Evolutionary conservation across 768 basidiomycete species (phyloP), one percentile per base, ranked within the genome.

Genomic region (Saitozyma sp.): DNA sequence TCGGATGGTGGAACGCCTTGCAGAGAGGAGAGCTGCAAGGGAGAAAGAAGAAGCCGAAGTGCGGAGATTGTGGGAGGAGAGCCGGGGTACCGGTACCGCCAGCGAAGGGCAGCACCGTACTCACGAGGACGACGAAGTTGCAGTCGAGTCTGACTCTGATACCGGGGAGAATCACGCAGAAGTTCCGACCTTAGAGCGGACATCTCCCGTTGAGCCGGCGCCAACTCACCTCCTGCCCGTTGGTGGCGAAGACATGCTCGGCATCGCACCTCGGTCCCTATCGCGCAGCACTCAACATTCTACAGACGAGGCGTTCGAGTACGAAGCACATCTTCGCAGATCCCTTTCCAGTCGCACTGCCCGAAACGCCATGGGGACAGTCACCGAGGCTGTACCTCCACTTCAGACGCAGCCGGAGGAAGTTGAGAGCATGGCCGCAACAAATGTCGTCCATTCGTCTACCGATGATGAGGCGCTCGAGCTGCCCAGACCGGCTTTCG

Each of bases 1-100:
- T 53, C 64, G 78, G 51, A 80, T 80, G 79, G 78, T 80, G 58
- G 69, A 69, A 38, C 53, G 78, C 40, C 58, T 80, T 29, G 78
- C 71, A 8, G 74, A 74, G 42, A 54, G 79, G 20, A 61, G 62
- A 20, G 75, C 70, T 40, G 68, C 69, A 3, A 65, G 65, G 59
- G 57, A 71, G n/a, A 64, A 74, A 56, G 68, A 72, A 49, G 71
- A 77, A 46, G 48, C 56, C 6, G 70, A 78, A 60, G 70, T 73
- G 38, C 49, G 74, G 56, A 17, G 61, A 48, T 20, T 72, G 39
- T 69, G 67, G 69, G 66, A 72, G 55, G 58, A 66, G 54, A 43
- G 67, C 38, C 63, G 69, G 45, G 64, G 60, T 11, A 29, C 29
- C 2, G 64, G 60, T 11, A 29, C 29, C 2, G 5, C 29, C 29